A percentile compares a stretch with the other conserved stretches of the same genome.
Conservation (phyloP, 345 rosid species). For the Lepidium didymum region DNA sequence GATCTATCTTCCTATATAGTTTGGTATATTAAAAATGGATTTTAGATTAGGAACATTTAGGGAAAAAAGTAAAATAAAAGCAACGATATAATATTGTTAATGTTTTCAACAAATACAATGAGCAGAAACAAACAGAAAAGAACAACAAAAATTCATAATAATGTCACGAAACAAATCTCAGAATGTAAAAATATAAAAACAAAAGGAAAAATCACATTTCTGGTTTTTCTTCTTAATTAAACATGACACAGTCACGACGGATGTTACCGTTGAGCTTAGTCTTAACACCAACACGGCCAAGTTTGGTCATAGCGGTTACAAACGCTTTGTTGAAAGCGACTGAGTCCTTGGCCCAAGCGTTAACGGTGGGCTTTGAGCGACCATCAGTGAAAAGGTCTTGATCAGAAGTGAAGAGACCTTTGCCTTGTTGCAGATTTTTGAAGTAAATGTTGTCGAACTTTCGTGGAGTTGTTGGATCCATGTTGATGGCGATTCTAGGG, state of each 20-base stretch:
- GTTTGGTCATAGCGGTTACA: constrained; percentile 52
- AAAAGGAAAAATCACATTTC: too few relatives aligned
- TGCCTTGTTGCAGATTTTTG: constrained; percentile 59
- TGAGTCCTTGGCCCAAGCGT: constrained; percentile 49
- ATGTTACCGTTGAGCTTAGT: constrained; percentile 49
- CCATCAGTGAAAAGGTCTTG: constrained; percentile 56
- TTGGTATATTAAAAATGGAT: background rate
- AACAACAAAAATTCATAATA: background rate
- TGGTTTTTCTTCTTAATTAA: constrained; percentile 26
- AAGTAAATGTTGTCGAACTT: constrained; percentile 62
- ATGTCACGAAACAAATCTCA: constrained; percentile 4
- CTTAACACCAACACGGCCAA: constrained; percentile 74
- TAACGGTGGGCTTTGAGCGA: constrained; percentile 53
- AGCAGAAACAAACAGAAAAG: constrained; percentile 10
- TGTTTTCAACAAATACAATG: background rate
- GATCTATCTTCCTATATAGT: too few relatives aligned
- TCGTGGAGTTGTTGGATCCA: constrained; percentile 61
- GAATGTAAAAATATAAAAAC: background rate
- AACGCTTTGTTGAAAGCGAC: constrained; percentile 47
- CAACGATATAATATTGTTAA: background rate
- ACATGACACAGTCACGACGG: constrained; percentile 46
- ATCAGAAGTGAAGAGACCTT: constrained; percentile 77
- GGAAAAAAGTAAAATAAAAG: too few relatives aligned
- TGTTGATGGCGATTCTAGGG: constrained; percentile 67
- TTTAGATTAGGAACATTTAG: too few relatives aligned